These are phyloP conservation scores for Fusarium mexicanum DNA, from an alignment of 2,329 filamentous ascomycete species.

Conservation along the genomic window DNA sequence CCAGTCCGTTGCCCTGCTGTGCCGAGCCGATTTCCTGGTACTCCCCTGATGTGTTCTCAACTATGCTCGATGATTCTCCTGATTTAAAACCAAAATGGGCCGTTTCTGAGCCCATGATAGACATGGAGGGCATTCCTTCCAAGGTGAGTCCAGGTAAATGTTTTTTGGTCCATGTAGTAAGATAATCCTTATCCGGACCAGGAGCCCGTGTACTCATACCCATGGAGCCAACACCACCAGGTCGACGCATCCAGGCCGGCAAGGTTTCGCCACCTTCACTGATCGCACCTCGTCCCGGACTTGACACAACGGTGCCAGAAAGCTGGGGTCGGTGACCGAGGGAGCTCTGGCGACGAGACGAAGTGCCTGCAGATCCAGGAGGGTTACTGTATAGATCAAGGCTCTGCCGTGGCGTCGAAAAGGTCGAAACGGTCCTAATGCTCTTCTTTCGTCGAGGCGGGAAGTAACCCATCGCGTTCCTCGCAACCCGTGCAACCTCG, in stretches of 20 bases:
- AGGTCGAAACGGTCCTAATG: conserved; percentile 68
- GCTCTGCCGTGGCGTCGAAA: conserved; percentile 74
- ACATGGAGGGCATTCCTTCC: conserved; percentile 73
- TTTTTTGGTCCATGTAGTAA: conserved; percentile 86
- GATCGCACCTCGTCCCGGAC: conserved; percentile 48
- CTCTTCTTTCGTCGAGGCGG: conserved; percentile 92
- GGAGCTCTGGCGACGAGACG: conserved; percentile 56
- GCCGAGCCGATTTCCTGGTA: conserved; percentile 55
- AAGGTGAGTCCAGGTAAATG: conserved; percentile 83
- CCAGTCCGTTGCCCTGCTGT: conserved; percentile 68
- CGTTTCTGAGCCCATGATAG: conserved; percentile 69
- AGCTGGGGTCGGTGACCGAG: conserved; percentile 50
- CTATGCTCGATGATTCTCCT: conserved; percentile 53
- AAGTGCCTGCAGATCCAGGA: conserved; percentile 49
- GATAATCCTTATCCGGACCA: conserved; percentile 83
- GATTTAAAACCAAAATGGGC: conserved; percentile 65
- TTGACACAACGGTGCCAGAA: conserved; percentile 48
- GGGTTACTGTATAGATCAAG: conserved; percentile 64
- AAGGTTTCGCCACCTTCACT: conserved; percentile 53
- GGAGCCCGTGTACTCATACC: conserved; percentile 74
- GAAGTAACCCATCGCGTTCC: conserved; percentile 87
- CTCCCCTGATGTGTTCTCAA: conserved; percentile 62
- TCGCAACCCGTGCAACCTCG: conserved; percentile 86
- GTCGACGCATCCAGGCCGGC: conserved; percentile 77
- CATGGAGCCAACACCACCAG: conserved; percentile 89